Percentiles rank a stretch among this genome's conserved stretches.
Evolutionary conservation across 345 rosid species (phyloP).

Genomic region (Boechera divaricarpa): DNA sequence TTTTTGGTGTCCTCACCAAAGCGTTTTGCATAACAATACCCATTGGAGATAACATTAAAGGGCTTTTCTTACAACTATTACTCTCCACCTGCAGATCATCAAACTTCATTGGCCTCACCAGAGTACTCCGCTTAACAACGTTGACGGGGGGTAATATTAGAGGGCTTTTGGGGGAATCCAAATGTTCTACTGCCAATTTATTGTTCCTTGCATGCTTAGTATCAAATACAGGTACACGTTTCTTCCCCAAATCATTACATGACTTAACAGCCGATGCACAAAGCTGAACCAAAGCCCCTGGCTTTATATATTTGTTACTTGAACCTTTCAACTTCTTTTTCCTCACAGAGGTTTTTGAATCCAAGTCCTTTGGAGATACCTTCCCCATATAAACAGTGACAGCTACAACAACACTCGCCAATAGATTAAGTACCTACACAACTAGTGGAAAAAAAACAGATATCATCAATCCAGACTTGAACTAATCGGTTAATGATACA

Average conservation of each 20-base stretch:
- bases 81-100: conserved; percentile 46
- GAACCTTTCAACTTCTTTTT: conserved; percentile 64
- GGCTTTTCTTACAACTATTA: conserved; percentile 52
- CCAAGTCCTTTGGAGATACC: conserved; percentile 62
- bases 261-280: conserved; percentile 58
- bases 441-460: not conserved
- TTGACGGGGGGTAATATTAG: conserved; percentile 63
- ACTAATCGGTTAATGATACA: conserved; percentile 1
- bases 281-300: conserved; percentile 85
- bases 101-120: conserved; percentile 50
- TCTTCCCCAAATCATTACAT: conserved; percentile 76
- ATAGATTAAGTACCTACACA: not conserved
- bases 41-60: conserved; percentile 70
- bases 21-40: conserved; percentile 58
- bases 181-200: conserved; percentile 38
- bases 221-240: conserved; percentile 61
- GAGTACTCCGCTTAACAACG: conserved; percentile 51
- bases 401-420: conserved; percentile 9
- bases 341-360: conserved; percentile 51
- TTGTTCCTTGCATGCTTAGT: conserved; percentile 48
- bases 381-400: conserved; percentile 61
- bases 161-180: conserved; percentile 58
- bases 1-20: conserved; percentile 69
- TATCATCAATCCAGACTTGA: conserved; percentile 37
- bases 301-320: conserved; percentile 68